Evolutionary conservation across 805 yeast species (phyloP).

Genomic region (Teunomyces pallodes): DNA sequence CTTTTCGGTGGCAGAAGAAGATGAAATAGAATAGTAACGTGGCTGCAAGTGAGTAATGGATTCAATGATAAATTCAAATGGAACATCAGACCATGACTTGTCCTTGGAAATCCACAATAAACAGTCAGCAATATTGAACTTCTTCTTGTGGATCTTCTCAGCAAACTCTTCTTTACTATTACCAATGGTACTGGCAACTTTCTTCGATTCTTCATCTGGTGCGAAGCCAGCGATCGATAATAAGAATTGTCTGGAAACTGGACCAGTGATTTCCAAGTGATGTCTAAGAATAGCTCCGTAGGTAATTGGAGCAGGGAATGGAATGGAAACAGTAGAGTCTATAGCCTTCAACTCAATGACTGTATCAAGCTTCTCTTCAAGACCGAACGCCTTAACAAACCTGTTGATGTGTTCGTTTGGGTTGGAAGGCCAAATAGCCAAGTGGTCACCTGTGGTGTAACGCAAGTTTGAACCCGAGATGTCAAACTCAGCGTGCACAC

Average conservation of each 20-base stretch:
- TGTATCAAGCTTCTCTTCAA: conserved; percentile 48
- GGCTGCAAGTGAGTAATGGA: conserved; percentile 80
- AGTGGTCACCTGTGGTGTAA: conserved; percentile 93
- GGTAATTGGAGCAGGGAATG: conserved; percentile 83
- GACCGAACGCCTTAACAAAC: conserved; percentile 62
- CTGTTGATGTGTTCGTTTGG: conserved; percentile 68
- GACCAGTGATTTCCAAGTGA: conserved; percentile 87
- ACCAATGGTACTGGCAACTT: conserved; percentile 51
- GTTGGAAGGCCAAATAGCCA: conserved; percentile 94
- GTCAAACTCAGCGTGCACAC: conserved; percentile 90
- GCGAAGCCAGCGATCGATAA: conserved; percentile 76
- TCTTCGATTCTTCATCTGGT: conserved; percentile 59
- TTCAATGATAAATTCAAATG: conserved; percentile 83
- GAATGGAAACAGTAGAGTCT: conserved; percentile 64
- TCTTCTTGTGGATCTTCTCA: conserved; percentile 54
- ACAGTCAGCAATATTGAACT: conserved; percentile 74
- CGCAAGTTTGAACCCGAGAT: conserved; percentile 68
- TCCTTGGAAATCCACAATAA: conserved; percentile 61
- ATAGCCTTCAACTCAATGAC: conserved; percentile 65
- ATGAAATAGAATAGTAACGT: conserved; percentile 94
- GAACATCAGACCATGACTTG: conserved; percentile 68
- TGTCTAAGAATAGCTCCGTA: conserved; percentile 82
- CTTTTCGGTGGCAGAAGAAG: conserved; percentile 78
- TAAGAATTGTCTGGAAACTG: conserved; percentile 86
- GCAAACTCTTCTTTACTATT: conserved; percentile 71